Conservation (phyloP, 345 rosid genomes). For the Salix caprea region DNA sequence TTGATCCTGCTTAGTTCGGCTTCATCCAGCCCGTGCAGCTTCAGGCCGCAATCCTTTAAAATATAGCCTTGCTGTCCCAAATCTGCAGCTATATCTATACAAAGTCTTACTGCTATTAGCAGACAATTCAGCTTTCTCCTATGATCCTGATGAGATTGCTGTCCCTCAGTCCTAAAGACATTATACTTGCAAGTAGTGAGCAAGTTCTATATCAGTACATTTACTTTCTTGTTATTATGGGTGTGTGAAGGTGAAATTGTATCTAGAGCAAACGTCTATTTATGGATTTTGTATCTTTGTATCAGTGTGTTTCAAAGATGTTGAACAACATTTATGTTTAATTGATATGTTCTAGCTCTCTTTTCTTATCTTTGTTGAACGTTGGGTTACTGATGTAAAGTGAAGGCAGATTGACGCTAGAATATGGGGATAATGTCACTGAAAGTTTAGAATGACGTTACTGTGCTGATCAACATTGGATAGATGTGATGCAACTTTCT, state of each 20-base stretch:
- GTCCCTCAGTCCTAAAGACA: background rate
- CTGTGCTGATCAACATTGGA: background rate
- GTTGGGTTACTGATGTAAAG: background rate
- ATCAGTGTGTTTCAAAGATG: background rate
- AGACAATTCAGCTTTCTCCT: background rate
- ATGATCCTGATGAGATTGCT: background rate
- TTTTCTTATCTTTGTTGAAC: background rate
- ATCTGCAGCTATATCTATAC: background rate
- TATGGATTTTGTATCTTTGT: background rate
- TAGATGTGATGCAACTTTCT: background rate
- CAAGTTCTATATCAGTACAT: background rate
- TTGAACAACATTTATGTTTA: background rate
- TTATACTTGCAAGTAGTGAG: background rate
- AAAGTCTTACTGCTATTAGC: background rate
- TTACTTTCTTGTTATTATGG: background rate
- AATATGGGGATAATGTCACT: background rate
- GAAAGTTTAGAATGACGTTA: background rate
- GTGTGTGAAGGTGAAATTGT: background rate
- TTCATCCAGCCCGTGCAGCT: background rate
- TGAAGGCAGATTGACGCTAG: background rate
- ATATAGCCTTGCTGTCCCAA: background rate
- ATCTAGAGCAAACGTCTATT: background rate
- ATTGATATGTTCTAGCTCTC: background rate
- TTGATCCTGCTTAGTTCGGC: background rate
- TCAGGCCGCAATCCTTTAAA: background rate